phyloP scores from a whole-genome alignment of 2,329 filamentous ascomycete species.

The Paraphaeosphaeria sporulosa region DNA sequence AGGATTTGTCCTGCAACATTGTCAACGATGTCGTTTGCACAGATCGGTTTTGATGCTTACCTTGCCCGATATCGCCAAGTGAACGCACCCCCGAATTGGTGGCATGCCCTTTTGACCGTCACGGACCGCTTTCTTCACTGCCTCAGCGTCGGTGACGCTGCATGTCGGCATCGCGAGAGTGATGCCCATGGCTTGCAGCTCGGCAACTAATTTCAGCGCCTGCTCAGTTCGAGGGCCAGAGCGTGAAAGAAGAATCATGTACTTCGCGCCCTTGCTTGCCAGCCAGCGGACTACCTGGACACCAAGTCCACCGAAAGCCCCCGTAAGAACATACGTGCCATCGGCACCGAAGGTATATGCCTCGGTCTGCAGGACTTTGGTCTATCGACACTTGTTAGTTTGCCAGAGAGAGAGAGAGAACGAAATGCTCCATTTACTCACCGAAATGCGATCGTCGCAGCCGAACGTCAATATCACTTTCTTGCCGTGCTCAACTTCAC shows the following conservation, averaged over 20 bases:
- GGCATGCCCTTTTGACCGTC: not conserved
- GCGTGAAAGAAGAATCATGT: conserved; percentile 1
- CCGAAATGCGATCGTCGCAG: not conserved
- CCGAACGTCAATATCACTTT: not conserved
- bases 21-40: not conserved
- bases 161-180: not conserved
- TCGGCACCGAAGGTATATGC: not conserved
- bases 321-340: not conserved
- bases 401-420: no score
- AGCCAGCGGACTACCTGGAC: not conserved
- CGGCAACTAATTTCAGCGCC: not conserved
- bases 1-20: not conserved
- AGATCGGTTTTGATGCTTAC: not conserved
- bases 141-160: not conserved
- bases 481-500: not conserved
- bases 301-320: not conserved
- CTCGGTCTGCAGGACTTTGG: not conserved
- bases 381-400: not conserved
- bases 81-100: not conserved
- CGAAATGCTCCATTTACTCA: not conserved
- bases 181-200: not conserved
- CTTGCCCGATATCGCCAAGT: not conserved
- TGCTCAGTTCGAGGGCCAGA: not conserved
- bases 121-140: not conserved
- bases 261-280: not conserved